Percentiles rank a stretch among this genome's conserved stretches.
Evolutionary conservation across 352 stramenopile genomes (phyloP).

Genomic region (Pythium utonaiense): DNA sequence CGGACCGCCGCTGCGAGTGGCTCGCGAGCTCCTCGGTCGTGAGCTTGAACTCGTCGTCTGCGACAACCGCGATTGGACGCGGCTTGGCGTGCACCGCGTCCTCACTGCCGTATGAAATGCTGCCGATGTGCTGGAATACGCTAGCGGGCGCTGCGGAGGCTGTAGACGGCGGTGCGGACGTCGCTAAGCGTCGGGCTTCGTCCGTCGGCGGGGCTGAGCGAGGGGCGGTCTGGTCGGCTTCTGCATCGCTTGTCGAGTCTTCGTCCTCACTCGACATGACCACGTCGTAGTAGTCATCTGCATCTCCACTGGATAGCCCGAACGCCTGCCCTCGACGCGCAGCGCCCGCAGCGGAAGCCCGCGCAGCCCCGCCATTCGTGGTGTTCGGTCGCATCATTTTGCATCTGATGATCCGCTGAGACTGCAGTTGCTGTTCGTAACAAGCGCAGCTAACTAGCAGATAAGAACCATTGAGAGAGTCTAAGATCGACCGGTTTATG

Average conservation of each 20-base stretch:
- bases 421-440: too few relatives aligned
- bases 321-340: conserved; percentile 13
- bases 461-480: not conserved
- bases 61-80: not conserved
- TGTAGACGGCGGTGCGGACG: not conserved
- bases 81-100: not conserved
- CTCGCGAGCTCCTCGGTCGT: conserved; percentile 32
- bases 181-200: conserved; percentile 11
- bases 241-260: conserved; percentile 26
- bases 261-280: conserved; percentile 57
- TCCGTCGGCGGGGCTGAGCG: conserved; percentile 3
- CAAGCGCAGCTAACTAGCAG: too few relatives aligned
- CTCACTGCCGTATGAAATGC: conserved; percentile 12
- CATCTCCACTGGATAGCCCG: conserved; percentile 20
- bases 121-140: conserved; percentile 18
- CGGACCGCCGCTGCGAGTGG: conserved; percentile 32
- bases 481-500: not conserved
- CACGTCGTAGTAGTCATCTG: conserved; percentile 61
- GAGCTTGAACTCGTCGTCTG: conserved; percentile 35
- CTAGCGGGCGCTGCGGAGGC: not conserved
- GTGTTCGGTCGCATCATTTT: not conserved
- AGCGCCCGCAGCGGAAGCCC: not conserved
- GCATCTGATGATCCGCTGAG: too few relatives aligned
- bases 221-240: conserved; percentile 15
- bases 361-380: not conserved